Evolutionary conservation across 2,329 filamentous ascomycete species (phyloP), one percentile per base, ranked within the genome.

Genomic region (Penicillium capsulatum): DNA sequence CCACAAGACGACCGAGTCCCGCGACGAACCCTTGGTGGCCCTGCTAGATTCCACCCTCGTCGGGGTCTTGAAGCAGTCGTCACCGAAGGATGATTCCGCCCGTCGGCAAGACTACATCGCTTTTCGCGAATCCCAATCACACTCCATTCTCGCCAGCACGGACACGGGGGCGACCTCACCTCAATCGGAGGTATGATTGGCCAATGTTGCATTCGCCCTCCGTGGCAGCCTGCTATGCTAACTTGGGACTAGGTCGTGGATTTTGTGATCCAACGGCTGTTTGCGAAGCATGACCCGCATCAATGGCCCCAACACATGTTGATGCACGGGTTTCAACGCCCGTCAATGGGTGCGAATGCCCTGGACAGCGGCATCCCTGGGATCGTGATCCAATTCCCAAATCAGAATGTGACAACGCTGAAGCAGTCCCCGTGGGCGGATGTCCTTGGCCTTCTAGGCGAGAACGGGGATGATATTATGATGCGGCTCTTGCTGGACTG

Each of bases 211-310:
- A 28, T 28, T 4, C 26, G n/a, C n/a, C 26, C 26, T 6, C 13
- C 10, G 9, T 11, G 6, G 6, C n/a, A 6, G 11, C 9, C 6
- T 6, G 26, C 9, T 11, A 28, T 14, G 10, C 26, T 28, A 22
- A 22, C 9, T 14, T 28, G 6, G 31, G 20, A 45, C 13, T 52
- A 89, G 84, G 77, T 91, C 51, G 73, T 91, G 30, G 83, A 90
- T 57, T 88, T 86, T 61, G 76, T 78, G 17, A 79, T 96, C 29
- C 89, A 84, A 79, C 73, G 78, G 7, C 70, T 95, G 2, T 95
- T 94, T 62, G 78, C 76, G 9, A 74, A 76, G 51, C 65, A 70
- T 11, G 67, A 72, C 20, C 59, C 60, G 14, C 66, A 64, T 42
- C 62, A 70, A 34, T 77, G 75, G 55, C 82, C 84, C 2, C 76